Evolutionary conservation across 805 yeast genomes (phyloP), one percentile per base, ranked within the genome.

Genomic region (Pichia paraexigua): DNA sequence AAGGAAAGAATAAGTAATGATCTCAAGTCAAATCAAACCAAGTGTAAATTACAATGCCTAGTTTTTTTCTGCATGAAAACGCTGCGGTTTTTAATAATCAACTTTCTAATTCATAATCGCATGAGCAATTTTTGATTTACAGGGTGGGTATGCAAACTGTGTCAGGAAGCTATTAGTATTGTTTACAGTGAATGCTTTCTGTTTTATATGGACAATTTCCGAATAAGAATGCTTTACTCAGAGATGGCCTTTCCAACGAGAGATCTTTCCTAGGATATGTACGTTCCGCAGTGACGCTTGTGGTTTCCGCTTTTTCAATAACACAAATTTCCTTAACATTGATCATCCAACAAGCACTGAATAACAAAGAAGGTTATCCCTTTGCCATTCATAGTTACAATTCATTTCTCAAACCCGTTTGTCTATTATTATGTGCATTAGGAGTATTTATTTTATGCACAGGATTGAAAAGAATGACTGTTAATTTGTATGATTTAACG

Each of bases 221-320:
- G 4, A 49, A 49, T 18, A 49, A 12, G 32, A 45, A 49, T 30
- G 46, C 52, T 3, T 46, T 45, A 1, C 41, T 48, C 2, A 41
- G 52, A 37, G 52, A 49, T n/a, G 42, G 46, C n/a, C 41, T 49
- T 8, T 48, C 52, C 20, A 49, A 45, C 22, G 52, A 45, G n/a
- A n/a, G 52, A 18, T 45, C 52, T 3, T 41, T 49, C 15, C 20
- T 49, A 2, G 47, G 49, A 1, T 45, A 45, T n/a, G 25, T 30
- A n/a, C 45, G 52, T 1, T 30, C 46, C 17, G 42, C 52, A 8
- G 30, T 28, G 12, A 32, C 49, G 7, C 12, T 49, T 1, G 24
- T 49, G 9, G 30, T 49, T 12, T 43, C 51, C 13, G 22, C 51
- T 5, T 43, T 49, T 35, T 49, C 51, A 13, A 43, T 49, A 13